phyloP scores from a whole-genome alignment of 495 filamentous ascomycete species.

The Rostrohypoxylon terebratum region DNA sequence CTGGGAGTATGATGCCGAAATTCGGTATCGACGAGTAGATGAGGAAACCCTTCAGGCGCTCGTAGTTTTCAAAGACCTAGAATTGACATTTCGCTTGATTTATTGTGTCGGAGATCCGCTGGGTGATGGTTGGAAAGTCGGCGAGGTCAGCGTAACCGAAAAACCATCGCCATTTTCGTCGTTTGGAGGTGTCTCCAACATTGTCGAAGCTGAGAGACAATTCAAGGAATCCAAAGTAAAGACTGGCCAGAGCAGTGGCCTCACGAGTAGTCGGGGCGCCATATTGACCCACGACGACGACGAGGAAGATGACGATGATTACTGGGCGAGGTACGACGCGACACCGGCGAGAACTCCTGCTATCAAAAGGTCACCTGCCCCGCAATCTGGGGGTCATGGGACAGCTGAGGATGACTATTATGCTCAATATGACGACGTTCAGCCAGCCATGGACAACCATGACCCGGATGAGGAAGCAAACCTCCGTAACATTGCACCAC shows the following conservation, averaged over 20 bases:
- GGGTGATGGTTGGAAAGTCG: conserved; percentile 83
- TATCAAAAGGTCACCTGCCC: conserved; percentile 69
- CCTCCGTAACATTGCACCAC: conserved; percentile 48
- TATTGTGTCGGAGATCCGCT: conserved; percentile 70
- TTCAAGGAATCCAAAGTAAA: conserved; percentile 52
- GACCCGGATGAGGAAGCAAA: conserved; percentile 75
- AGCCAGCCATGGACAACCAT: conserved; percentile 90
- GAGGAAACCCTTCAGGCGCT: conserved; percentile 85
- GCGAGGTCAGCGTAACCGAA: conserved; percentile 77
- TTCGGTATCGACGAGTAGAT: conserved; percentile 80
- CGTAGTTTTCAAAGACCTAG: conserved; percentile 66
- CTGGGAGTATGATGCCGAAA: conserved; percentile 69
- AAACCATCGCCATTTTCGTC: conserved; percentile 53
- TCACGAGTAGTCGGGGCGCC: conserved; percentile 35
- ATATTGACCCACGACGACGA: conserved; percentile 60
- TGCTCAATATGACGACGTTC: conserved; percentile 86
- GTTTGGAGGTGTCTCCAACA: conserved; percentile 55
- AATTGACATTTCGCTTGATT: conserved; percentile 64
- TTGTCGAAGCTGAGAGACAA: conserved; percentile 58
- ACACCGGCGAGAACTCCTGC: conserved; percentile 83
- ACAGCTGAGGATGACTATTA: conserved; percentile 82
- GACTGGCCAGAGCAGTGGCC: conserved; percentile 27
- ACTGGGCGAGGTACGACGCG: conserved; percentile 94
- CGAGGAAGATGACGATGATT: conserved; percentile 89
- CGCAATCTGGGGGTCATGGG: conserved; percentile 51